Percentiles rank a stretch among this genome's conserved stretches.
phyloP scores from a whole-genome alignment of 345 rosid genomes.

The Lepidium sativum region DNA sequence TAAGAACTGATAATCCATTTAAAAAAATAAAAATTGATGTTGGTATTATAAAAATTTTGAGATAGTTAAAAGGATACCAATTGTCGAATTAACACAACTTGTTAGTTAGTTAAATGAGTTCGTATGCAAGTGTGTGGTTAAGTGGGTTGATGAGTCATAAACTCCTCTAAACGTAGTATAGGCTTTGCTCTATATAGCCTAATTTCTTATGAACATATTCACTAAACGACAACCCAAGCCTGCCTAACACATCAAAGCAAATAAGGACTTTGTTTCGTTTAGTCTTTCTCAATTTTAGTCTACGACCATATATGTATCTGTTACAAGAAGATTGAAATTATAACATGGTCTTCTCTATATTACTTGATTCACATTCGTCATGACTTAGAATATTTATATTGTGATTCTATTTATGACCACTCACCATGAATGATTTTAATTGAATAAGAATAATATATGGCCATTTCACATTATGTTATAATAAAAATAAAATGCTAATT shows the following conservation, averaged over 20 bases:
- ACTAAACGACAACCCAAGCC: constrained; percentile 22
- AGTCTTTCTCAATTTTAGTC: neutral
- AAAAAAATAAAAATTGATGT: neutral
- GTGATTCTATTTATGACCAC: neutral
- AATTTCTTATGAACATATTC: constrained; percentile 4
- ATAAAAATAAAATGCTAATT: no score
- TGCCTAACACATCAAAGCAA: constrained; percentile 21
- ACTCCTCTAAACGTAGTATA: constrained; percentile 15
- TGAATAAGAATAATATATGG: neutral
- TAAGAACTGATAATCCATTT: neutral
- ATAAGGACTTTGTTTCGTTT: constrained; percentile 6
- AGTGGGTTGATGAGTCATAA: constrained; percentile 44
- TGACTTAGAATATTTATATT: neutral
- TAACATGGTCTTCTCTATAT: neutral
- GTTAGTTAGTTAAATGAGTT: neutral
- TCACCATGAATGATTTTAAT: neutral
- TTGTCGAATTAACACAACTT: neutral
- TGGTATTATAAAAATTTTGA: neutral
- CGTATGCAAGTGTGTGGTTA: constrained; percentile 4
- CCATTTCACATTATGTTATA: no score
- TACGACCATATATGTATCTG: neutral
- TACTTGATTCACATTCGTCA: neutral
- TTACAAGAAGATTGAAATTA: neutral
- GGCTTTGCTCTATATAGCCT: constrained; percentile 10
- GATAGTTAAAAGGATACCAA: neutral